A percentile compares a stretch with the other conserved stretches of the same genome.
Evolutionary conservation across 2,329 filamentous ascomycete species (phyloP).

Genomic region (Hymenoscyphus occultus): DNA sequence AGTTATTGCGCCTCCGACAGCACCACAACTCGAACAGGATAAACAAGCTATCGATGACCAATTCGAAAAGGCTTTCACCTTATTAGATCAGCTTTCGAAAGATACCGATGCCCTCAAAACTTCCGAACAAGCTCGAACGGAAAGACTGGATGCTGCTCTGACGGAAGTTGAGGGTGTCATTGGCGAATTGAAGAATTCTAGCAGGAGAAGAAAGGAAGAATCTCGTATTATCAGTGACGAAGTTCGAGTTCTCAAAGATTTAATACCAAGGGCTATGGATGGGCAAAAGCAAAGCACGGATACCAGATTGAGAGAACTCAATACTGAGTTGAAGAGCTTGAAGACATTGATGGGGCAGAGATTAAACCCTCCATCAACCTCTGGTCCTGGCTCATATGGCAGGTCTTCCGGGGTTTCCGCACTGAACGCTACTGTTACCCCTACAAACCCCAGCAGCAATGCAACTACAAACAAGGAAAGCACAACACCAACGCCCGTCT

Average conservation of each 20-base stretch:
- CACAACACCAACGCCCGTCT: constrained; percentile 32
- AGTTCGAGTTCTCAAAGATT: constrained; percentile 74
- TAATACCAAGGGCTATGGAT: constrained; percentile 85
- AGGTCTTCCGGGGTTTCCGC: constrained; percentile 23
- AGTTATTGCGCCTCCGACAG: constrained; percentile 87
- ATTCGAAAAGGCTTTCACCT: constrained; percentile 85
- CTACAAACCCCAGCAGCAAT: constrained; percentile 17
- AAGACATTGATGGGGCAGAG: constrained; percentile 77
- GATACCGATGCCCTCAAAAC: constrained; percentile 87
- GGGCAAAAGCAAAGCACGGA: constrained; percentile 85
- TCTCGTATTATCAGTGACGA: constrained; percentile 83
- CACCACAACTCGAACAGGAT: constrained; percentile 89
- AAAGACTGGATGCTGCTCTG: constrained; percentile 77
- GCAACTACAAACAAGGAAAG: constrained; percentile 21
- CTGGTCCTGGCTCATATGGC: constrained; percentile 29
- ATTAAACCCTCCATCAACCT: constrained; percentile 43
- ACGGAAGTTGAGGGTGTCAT: constrained; percentile 83
- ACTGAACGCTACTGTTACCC: constrained; percentile 15
- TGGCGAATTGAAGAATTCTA: constrained; percentile 74
- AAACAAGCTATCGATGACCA: constrained; percentile 90
- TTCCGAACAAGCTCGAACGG: constrained; percentile 79
- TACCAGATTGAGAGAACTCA: constrained; percentile 76
- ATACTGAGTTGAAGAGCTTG: constrained; percentile 82
- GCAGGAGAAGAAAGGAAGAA: constrained; percentile 81
- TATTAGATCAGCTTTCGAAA: constrained; percentile 87